A percentile compares a stretch with the other conserved stretches of the same genome.
Conservation (phyloP, 1,284 basidiomycete species). For the Ganoderma lucidum region DNA sequence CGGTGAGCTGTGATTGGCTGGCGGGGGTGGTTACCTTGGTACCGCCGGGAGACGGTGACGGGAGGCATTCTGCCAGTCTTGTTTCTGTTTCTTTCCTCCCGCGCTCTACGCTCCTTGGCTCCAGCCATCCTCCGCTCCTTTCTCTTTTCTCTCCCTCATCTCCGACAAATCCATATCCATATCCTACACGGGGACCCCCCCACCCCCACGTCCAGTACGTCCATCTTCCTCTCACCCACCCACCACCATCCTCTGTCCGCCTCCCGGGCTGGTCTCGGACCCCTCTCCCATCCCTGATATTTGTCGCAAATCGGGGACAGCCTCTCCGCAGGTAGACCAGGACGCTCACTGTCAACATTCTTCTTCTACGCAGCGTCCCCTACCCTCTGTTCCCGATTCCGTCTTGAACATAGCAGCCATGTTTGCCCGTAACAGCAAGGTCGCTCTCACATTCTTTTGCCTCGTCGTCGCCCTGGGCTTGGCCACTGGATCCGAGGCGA, state of each 20-base stretch:
- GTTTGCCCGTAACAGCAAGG: conserved; percentile 52
- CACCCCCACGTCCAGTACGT: conserved; percentile 32
- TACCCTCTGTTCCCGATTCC: conserved; percentile 27
- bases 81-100: conserved; percentile 25
- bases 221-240: conserved; percentile 16
- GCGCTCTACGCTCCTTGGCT: conserved; percentile 27
- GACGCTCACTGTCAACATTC: conserved; percentile 23
- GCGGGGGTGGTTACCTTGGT: conserved; percentile 31
- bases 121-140: conserved; percentile 34
- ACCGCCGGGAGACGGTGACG: conserved; percentile 11
- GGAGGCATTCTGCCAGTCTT: conserved; percentile 9
- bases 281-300: conserved; percentile 16
- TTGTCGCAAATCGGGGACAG: conserved; percentile 15
- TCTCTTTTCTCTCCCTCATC: conserved; percentile 31
- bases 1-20: conserved; percentile 22
- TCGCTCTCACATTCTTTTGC: conserved; percentile 70
- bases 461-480: conserved; percentile 59
- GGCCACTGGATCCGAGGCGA: conserved; percentile 53
- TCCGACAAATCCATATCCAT: conserved; percentile 30
- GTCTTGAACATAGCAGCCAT: conserved; percentile 43
- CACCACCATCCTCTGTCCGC: conserved; percentile 11
- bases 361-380: conserved; percentile 22
- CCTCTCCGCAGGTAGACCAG: conserved; percentile 12
- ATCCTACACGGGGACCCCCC: conserved; percentile 24
- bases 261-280: conserved; percentile 32